Percentiles rank a stretch among this genome's conserved stretches.
phyloP scores from a whole-genome alignment of 192 early-diverging fungal species.

The Lobosporangium transversale region DNA sequence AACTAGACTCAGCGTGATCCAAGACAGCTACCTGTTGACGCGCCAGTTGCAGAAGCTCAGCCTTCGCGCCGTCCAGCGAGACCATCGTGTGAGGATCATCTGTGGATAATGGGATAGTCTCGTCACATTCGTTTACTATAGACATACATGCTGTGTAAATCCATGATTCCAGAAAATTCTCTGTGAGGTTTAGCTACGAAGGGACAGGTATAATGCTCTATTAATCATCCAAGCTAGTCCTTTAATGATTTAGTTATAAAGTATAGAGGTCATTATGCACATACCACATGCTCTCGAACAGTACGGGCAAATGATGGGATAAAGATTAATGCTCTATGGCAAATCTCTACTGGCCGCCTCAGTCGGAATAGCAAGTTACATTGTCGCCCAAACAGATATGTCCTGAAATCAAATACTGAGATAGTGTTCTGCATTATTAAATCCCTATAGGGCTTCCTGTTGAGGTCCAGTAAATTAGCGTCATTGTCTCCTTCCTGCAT shows the following conservation, averaged over 20 bases:
- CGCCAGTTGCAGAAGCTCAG: constrained; percentile 77
- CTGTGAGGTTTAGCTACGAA: constrained; percentile 56
- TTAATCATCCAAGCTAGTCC: not conserved
- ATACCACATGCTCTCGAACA: constrained; percentile 76
- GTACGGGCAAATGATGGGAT: constrained; percentile 76
- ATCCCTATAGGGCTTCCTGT: constrained; percentile 85
- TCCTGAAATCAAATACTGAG: constrained; percentile 94
- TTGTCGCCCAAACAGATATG: constrained; percentile 96
- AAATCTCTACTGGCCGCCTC: constrained; percentile 72
- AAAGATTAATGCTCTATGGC: constrained; percentile 76
- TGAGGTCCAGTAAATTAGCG: constrained; percentile 79
- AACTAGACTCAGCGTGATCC: not conserved
- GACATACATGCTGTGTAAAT: constrained; percentile 82
- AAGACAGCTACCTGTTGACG: constrained; percentile 76
- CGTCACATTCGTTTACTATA: constrained; percentile 83
- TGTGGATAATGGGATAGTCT: constrained; percentile 63
- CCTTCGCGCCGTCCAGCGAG: constrained; percentile 78
- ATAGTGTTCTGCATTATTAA: constrained; percentile 91
- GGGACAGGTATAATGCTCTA: not conserved
- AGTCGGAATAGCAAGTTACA: constrained; percentile 77
- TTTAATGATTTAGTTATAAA: no score
- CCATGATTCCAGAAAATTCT: constrained; percentile 82
- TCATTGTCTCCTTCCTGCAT: constrained; percentile 88
- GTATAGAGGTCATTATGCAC: not conserved
- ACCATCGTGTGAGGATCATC: constrained; percentile 56